Evolutionary conservation across 164 flowering plant species (phyloP), one percentile per base, ranked within the genome.

Genomic region (Houttuynia cordata): DNA sequence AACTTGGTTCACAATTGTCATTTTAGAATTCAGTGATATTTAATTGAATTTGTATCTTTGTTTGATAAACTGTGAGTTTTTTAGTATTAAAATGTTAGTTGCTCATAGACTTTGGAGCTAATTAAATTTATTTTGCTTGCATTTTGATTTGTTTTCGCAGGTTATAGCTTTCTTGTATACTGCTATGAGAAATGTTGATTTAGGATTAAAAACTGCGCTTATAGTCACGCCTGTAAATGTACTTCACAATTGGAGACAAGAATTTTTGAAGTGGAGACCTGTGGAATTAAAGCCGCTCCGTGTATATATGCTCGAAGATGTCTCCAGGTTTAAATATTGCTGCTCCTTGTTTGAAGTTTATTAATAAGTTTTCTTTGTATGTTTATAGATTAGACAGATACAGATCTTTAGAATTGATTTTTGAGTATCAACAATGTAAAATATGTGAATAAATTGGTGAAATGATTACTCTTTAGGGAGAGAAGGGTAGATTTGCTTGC

Each of bases 161-260:
- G 99, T 94, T 62, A 94, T 94, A 57, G 88, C 99, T 42, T 88
- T 91, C 67, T 72, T 94, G 53, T 94, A 91, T 68, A 79, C 93
- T 72, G 91, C 93, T 45, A 85, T 91, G 97, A 83, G 95, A 79
- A 72, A 81, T 73, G 76, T 80, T 67, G 93, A 91, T 70, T 64
- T 94, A 68, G 97, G 97, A 51, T 71, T 94, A 24, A 84, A 68
- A 85, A 81, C 86, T 59, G 96, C 87, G 24, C 95, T 94, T 55
- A 83, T 94, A 30, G 99, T 94, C 59, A 80, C 92, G 37, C 99
- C 99, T 60, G 97, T 94, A 41, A 94, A 91, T 83, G 99, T 94
- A 73, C 67, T 94, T 69, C 99, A 94, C 70, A 94, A 94, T 72
- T 94, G 99, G 99, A 75, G 87, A 61, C 80, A 83, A 23, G 99